Base-by-base conservation (phyloP, 805 yeast species). In the Wickerhamomyces queroliae region DNA sequence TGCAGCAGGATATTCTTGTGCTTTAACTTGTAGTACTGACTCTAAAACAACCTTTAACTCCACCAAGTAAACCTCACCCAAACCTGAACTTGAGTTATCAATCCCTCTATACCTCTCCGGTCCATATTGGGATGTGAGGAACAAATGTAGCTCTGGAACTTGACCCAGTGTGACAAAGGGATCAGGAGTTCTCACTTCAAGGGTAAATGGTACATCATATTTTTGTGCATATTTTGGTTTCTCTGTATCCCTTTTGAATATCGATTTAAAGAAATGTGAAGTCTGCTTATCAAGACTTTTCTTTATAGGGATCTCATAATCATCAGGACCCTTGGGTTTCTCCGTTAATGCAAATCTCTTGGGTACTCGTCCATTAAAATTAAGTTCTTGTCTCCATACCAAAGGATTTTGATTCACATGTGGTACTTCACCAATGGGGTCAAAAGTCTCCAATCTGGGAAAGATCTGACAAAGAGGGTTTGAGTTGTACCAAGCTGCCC, bases 401-500 rank as follows among this genome's bases (percentile, higher is more conserved):
- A 64, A n/a, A n/a, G n/a, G 63, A 43, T 67, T 70, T 25, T 61
- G 50, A 36, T 61, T 59, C 37, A 63, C 67, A 20, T 56, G 56
- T 21, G 48, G 51, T 19, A 37, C n/a, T 8, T 37, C 29, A 23
- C 31, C 39, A 16, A 31, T 24, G 6, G 35, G 25, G 18, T 37
- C 39, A 19, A 27, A 23, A 10, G 26, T 9, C 11, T 16, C 15
- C 8, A 37, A 13, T 19, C 23, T 18, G 8, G 32, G n/a, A 52
- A 54, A 11, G 68, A 54, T 26, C 83, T 57, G 26, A 69, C 49
- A 42, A 12, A 8, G 9, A 30, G 22, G n/a, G 9, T 76, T 78
- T 25, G 64, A 37, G 41, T 69, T 70, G 41, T 74, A 59, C 19
- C 76, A 50, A 3, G 78, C 66, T 2, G 80, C 59, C 32, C 79